Evolutionary conservation across 306 rosid species (phyloP).

Genomic region (Herpetospermum pedunculosum): DNA sequence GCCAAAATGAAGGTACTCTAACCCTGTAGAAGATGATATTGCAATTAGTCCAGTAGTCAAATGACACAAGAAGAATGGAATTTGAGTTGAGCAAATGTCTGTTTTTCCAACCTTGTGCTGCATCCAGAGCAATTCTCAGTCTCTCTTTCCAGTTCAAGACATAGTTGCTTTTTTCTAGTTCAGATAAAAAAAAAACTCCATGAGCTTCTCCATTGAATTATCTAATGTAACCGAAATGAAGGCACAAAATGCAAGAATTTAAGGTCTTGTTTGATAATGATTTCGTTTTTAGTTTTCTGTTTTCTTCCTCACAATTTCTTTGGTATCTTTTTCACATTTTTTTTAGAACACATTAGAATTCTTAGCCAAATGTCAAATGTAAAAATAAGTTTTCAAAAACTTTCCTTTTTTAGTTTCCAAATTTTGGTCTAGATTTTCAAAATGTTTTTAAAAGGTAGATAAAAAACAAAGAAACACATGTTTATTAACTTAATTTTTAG

Average conservation of each 20-base stretch:
- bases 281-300: not conserved
- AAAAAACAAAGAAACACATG: not conserved
- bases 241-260: not conserved
- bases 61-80: not conserved
- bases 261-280: not conserved
- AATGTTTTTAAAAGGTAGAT: not conserved
- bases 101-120: constrained; percentile 38
- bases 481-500: not conserved
- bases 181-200: not conserved
- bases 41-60: not conserved
- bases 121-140: constrained; percentile 42
- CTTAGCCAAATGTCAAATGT: not conserved
- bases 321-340: not conserved
- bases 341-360: not conserved
- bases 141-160: constrained; percentile 44
- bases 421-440: not conserved
- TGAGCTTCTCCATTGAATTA: not conserved
- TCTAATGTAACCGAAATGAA: not conserved
- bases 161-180: constrained; percentile 22
- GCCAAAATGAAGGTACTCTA: constrained; percentile 49
- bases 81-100: not conserved
- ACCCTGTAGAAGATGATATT: constrained; percentile 18
- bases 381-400: not conserved
- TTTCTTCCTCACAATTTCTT: not conserved
- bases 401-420: not conserved